phyloP scores from a whole-genome alignment of 768 basidiomycete species.

The Calvatia gigantea region DNA sequence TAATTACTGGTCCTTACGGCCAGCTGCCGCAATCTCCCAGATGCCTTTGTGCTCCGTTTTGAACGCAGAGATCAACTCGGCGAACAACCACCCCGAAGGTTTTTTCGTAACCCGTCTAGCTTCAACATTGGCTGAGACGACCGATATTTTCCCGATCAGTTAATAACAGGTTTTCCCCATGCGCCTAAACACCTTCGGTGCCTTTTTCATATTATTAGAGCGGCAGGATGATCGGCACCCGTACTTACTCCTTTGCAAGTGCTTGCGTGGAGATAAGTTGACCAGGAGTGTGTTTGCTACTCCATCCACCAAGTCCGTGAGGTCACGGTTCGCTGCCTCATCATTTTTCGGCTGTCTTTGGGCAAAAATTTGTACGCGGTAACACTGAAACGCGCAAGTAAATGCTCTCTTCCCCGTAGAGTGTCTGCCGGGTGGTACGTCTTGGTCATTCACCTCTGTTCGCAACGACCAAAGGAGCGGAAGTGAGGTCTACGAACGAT shows the following conservation, averaged over 20 bases:
- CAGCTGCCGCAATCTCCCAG: too few relatives aligned
- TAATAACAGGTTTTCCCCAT: too few relatives aligned
- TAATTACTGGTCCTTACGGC: too few relatives aligned
- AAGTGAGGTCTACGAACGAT: not conserved
- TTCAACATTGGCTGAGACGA: not conserved
- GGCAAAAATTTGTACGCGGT: not conserved
- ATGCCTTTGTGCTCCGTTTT: too few relatives aligned
- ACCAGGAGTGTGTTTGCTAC: not conserved
- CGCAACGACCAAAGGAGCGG: not conserved
- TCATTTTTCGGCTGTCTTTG: too few relatives aligned
- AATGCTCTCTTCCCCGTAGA: not conserved
- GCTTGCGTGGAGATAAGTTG: too few relatives aligned
- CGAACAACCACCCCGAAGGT: not conserved
- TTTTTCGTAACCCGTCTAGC: not conserved
- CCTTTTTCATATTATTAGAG: not conserved
- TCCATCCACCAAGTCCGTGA: not conserved
- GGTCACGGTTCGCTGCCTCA: too few relatives aligned
- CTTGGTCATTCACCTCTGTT: not conserved
- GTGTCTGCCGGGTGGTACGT: not conserved
- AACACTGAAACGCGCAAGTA: not conserved
- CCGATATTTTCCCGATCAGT: not conserved
- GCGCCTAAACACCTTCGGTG: too few relatives aligned
- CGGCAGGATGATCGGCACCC: not conserved
- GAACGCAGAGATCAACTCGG: not conserved
- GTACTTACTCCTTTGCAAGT: too few relatives aligned